These are phyloP conservation scores for Ananas comosus DNA, from an alignment of 176 grass and related monocot genomes.

Conservation along the genomic window DNA sequence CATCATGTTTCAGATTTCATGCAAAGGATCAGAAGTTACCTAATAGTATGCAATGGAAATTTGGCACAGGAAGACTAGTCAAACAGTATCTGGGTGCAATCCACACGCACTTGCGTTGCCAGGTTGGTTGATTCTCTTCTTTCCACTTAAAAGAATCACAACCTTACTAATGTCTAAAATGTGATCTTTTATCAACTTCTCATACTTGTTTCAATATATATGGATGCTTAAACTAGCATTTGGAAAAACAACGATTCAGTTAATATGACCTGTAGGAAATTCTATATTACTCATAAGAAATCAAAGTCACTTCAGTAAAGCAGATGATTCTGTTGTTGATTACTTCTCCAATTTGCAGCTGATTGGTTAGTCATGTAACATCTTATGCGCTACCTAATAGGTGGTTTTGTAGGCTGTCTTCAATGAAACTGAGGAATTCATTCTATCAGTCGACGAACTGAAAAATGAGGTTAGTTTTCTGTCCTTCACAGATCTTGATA, in stretches of 20 bases:
- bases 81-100: constrained; percentile 78
- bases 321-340: not conserved
- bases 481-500: not conserved
- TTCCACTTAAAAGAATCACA: not conserved
- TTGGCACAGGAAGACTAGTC: constrained; percentile 69
- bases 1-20: too few relatives aligned
- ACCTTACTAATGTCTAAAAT: not conserved
- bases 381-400: not conserved
- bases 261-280: too few relatives aligned
- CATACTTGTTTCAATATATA: not conserved
- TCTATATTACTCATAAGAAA: too few relatives aligned
- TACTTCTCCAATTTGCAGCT: not conserved
- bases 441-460: constrained; percentile 72
- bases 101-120: constrained; percentile 57
- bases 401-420: constrained; percentile 60
- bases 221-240: too few relatives aligned
- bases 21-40: too few relatives aligned
- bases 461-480: constrained; percentile 55
- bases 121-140: constrained; percentile 37
- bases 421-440: constrained; percentile 71
- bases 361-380: not conserved
- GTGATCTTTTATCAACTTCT: not conserved
- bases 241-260: too few relatives aligned
- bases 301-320: too few relatives aligned
- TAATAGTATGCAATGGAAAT: too few relatives aligned